Percentiles rank a stretch among this genome's conserved stretches.
These are phyloP conservation scores for Lepidium didymum DNA, from an alignment of 345 rosid species.

Conservation along the genomic window DNA sequence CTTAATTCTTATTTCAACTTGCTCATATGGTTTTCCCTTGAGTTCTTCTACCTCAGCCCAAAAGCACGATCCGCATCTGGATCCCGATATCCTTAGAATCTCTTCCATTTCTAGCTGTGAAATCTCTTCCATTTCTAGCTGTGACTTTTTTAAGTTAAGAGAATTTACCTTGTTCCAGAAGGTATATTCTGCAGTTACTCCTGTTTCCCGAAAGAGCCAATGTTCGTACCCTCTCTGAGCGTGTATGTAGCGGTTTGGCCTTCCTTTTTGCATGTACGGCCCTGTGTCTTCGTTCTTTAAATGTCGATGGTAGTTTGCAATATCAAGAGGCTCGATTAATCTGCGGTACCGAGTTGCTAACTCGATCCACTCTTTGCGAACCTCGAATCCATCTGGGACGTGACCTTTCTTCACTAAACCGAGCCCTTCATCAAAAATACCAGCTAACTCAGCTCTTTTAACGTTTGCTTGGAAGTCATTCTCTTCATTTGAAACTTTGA, in stretches of 20 bases:
- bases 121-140: not conserved
- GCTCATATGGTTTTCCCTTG: slow-evolving; percentile 4
- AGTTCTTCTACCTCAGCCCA: slow-evolving; percentile 91
- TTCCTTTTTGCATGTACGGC: slow-evolving; percentile 47
- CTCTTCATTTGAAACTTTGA: slow-evolving; percentile 33
- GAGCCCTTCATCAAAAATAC: slow-evolving; percentile 58
- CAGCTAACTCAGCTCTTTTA: slow-evolving; percentile 62
- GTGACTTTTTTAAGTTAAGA: slow-evolving; percentile 1
- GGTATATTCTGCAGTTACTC: not conserved
- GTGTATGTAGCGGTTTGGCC: slow-evolving; percentile 60
- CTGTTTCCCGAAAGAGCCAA: not conserved
- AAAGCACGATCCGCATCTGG: slow-evolving; percentile 42
- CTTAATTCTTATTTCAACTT: slow-evolving; percentile 5
- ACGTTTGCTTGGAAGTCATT: slow-evolving; percentile 65
- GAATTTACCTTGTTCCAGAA: not conserved
- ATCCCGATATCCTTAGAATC: not conserved
- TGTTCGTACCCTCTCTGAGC: slow-evolving; percentile 66
- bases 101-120: not conserved
- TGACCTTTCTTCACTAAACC: slow-evolving; percentile 54
- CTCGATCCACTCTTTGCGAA: slow-evolving; percentile 26
- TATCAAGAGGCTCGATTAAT: slow-evolving; percentile 66
- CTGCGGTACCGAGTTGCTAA: slow-evolving; percentile 48
- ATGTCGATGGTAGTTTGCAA: slow-evolving; percentile 75
- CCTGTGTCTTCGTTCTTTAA: slow-evolving; percentile 79
- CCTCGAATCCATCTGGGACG: slow-evolving; percentile 63